Evolutionary conservation across 2,329 filamentous ascomycete species (phyloP), one percentile per base, ranked within the genome.

Genomic region (Fusarium austroafricanum): DNA sequence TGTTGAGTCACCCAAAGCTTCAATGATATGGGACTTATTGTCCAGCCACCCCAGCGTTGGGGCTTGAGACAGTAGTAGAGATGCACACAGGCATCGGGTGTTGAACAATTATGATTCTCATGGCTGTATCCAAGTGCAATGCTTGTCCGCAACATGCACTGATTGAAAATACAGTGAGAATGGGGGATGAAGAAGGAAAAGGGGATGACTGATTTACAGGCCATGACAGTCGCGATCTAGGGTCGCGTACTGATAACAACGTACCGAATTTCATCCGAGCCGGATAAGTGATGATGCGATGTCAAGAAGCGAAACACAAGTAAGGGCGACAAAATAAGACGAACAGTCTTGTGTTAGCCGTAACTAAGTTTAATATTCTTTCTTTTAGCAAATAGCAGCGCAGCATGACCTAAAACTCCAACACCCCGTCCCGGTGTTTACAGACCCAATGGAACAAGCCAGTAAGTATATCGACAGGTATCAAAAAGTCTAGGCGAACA

Each of bases 401-500:
- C 58, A 70, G 55, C 66, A 74, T 68, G 46, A 60, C 62, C 70
- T 67, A 55, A 55, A 74, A 74, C 72, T 74, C 72, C 72, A 68
- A 61, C 56, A 73, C 61, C 67, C 61, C 55, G 35, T 67, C 59
- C 68, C 65, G 50, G 58, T 68, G 64, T 67, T 71, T 64, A 54
- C 46, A 68, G 65, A 69, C 65, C 69, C 52, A 67, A 28, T 55
- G 40, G 56, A 39, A 62, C 69, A 74, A 74, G 69, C 66, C 64
- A 73, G 69, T 71, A 65, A 59, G 51, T 63, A 46, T 69, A 72
- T 71, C 59, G 61, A 70, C 55, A 68, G 67, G 70, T 70, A 71
- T 72, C 43, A 71, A 53, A 69, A 57, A 61, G 37, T 58, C 61
- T 85, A 95, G 72, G 89, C 88, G 83, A 96, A 96, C 58, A 96